Evolutionary conservation across 2,329 filamentous ascomycete genomes (phyloP), one percentile per base, ranked within the genome.

Genomic region (Phialocephala subalpina): DNA sequence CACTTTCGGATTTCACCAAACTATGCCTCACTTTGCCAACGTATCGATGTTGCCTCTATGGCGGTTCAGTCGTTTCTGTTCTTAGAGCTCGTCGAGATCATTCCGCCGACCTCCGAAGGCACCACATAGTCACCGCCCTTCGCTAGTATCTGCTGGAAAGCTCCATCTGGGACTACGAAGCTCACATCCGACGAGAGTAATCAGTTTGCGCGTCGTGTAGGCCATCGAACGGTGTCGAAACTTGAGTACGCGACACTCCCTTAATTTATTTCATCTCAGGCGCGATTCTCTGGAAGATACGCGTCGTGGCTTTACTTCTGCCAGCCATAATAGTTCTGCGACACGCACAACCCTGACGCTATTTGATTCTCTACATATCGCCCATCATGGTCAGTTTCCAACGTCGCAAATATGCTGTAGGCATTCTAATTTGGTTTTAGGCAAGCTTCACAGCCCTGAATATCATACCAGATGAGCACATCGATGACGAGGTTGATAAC

Each of bases 401-500:
- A 12, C 14, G 2, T 6, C 12, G 12, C 7, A 53, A 42, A 33
- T 3, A 3, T 33, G 9, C 49, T 29, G 11, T 25, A 5, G 22
- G n/a, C 7, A 11, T 25, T 25, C 59, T 72, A 56, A 67, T 53
- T 45, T 18, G 8, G 6, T 29, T 38, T 11, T 57, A 72, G 74
- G 62, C 73, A 25, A 62, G 58, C 27, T 98, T 97, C 81, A 89
- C 91, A 74, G 93, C 95, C 61, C 89, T 97, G 79, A 99, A 99
- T 78, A 88, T 98, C 80, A 94, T 97, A 79, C 92, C 93, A 11
- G 96, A 97, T 80, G 93, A 97, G 75, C 92, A 93, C 65, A 83
- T 91, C 70, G 94, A 97, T 76, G 93, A 97, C 73, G 94, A 97
- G 79, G 83, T 97, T 75, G 96, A 99, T 78, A 94, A 96, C 74